Evolutionary conservation across 176 grass and related monocot species (phyloP).

Genomic region (Zoysia pacifica): DNA sequence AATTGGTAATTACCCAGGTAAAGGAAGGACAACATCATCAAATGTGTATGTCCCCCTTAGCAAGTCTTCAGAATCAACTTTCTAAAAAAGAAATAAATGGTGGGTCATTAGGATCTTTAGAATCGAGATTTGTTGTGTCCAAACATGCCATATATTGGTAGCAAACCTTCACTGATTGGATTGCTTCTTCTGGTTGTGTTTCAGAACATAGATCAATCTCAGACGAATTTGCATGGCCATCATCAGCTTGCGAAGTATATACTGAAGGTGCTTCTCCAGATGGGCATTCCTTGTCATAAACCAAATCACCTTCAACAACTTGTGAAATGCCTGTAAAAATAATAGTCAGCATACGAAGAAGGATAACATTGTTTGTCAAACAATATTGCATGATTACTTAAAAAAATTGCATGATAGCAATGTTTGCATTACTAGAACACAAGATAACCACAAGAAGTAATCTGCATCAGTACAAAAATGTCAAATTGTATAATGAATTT

Average conservation of each 20-base stretch:
- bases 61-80: constrained; percentile 78
- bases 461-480: constrained; percentile 18
- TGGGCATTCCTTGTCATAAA: constrained; percentile 75
- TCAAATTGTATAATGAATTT: constrained; percentile 31
- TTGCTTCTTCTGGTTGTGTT: constrained; percentile 72
- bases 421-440: not conserved
- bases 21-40: constrained; percentile 92
- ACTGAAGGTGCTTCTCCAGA: constrained; percentile 45
- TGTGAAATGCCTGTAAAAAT: constrained; percentile 71
- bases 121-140: not conserved
- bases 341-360: constrained; percentile 34
- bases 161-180: constrained; percentile 76
- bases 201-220: constrained; percentile 60
- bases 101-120: constrained; percentile 4
- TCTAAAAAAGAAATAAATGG: constrained; percentile 46
- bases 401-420: not conserved
- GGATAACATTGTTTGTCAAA: not conserved
- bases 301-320: constrained; percentile 82
- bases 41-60: constrained; percentile 72
- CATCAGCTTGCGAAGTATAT: constrained; percentile 51
- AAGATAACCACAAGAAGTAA: constrained; percentile 1
- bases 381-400: not conserved
- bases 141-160: constrained; percentile 1
- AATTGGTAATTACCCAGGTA: constrained; percentile 75
- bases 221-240: constrained; percentile 52